Base-by-base conservation (phyloP, 192 early-diverging fungal genomes). In the Linderina pennispora region DNA sequence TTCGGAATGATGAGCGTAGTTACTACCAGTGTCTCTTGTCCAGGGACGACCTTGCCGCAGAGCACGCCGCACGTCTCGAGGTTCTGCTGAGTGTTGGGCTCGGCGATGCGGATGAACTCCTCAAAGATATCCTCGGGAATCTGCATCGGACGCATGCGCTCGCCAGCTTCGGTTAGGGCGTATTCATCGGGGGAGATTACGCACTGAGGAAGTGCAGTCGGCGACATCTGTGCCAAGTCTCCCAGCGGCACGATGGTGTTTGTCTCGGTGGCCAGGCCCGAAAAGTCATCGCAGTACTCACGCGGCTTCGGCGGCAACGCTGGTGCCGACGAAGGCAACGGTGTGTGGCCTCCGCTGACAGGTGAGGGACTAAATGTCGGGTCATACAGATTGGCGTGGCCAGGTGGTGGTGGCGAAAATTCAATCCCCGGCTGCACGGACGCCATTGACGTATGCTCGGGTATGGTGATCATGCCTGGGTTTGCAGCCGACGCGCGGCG, bases 21-120 rank as follows among this genome's bases (percentile, higher is more conserved):
- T 18, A 91, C 73, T 3, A 58, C 44, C 10, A 64, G 41, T 0
- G 54, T 55, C 21, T 62, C 48, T 20, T 47, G 62, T 8, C 48
- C 63, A 3, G 65, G 47, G 57, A 86, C 78, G 49, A 91, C 58
- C 31, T 54, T 74, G 23, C 92, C 92, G 44, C 79, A 85, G 10
- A 94, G 66, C 15, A 94, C 82, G 3, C 86, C 91, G 61, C 91
- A 92, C 1, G 91, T 94, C 50, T 94, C 92, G 15, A 94, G 58
- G 48, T 94, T 94, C 17, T 74, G 70, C 3, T 43, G 45, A 1
- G 92, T 94, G 57, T 94, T 92, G 5, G 25, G 25, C 8, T 55
- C 46, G 1, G 91, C 89, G 43, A 91, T 79, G 36, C 68, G 62
- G 23, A 88, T 51, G 41, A 94, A 94, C 23, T 74, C 71, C 2